These are phyloP conservation scores for Lactarius akahatsu DNA, from an alignment of 768 basidiomycete species.

Conservation along the genomic window DNA sequence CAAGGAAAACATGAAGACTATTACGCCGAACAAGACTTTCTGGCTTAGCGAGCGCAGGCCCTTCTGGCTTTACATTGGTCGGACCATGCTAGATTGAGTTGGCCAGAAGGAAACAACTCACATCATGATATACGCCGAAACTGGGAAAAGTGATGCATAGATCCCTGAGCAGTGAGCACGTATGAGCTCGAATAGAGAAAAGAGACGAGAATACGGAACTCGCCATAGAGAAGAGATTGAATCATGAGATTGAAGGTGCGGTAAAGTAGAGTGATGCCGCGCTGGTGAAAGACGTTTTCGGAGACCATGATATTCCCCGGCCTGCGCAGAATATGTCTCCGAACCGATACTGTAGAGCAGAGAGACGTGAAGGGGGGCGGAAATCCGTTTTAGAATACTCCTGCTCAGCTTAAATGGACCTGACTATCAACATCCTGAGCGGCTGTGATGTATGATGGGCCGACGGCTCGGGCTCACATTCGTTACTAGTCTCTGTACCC, in stretches of 20 bases:
- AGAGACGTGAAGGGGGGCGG: background rate
- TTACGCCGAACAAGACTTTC: background rate
- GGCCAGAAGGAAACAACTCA: background rate
- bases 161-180: background rate
- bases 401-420: background rate
- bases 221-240: background rate
- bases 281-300: background rate
- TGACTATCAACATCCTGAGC: background rate
- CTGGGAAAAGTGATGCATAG: background rate
- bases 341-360: background rate
- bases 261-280: background rate
- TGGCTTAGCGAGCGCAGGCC: background rate
- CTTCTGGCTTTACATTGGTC: background rate
- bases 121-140: background rate
- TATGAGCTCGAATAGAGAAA: background rate
- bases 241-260: background rate
- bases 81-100: background rate
- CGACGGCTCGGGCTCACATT: too few species aligned
- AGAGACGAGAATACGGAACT: background rate
- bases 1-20: constrained; percentile 4
- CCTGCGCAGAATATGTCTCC: background rate
- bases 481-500: background rate
- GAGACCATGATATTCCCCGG: background rate
- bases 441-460: too few species aligned
- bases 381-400: background rate